These are phyloP conservation scores for Cordyceps militaris DNA, from an alignment of 2,329 filamentous ascomycete genomes.

Conservation along the genomic window DNA sequence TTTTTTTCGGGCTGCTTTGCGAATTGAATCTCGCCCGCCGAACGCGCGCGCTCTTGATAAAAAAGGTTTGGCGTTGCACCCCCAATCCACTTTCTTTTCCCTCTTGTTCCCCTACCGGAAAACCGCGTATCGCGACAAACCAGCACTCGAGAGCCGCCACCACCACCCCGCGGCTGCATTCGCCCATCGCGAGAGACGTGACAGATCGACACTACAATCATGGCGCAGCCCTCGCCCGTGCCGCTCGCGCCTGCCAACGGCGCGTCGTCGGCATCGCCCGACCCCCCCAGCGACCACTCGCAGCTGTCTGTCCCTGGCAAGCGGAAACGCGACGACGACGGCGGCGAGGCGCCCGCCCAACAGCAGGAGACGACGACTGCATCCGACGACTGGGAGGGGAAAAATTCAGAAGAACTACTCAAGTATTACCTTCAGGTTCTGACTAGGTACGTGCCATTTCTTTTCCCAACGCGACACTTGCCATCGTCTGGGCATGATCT, in stretches of 20 bases:
- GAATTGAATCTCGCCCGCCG: slow-evolving; percentile 10
- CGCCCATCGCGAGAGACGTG: slow-evolving; percentile 16
- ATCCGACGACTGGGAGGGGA: slow-evolving; percentile 20
- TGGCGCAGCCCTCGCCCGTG: slow-evolving; percentile 33
- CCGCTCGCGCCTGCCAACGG: slow-evolving; percentile 32
- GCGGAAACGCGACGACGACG: slow-evolving; percentile 51
- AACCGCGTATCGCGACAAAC: slow-evolving; percentile 34
- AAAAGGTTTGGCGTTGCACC: slow-evolving; percentile 35
- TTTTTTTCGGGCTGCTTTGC: slow-evolving; percentile 4
- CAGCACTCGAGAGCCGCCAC: background rate
- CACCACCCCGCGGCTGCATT: background rate
- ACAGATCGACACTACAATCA: slow-evolving; percentile 20
- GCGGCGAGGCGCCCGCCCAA: slow-evolving; percentile 28
- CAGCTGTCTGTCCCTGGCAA: slow-evolving; percentile 38
- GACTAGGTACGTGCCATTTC: slow-evolving; percentile 27
- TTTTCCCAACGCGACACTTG: slow-evolving; percentile 4
- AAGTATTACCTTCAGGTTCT: slow-evolving; percentile 32
- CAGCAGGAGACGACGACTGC: slow-evolving; percentile 17
- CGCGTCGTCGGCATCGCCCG: slow-evolving; percentile 26
- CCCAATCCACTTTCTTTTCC: slow-evolving; percentile 16
- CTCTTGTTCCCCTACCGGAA: slow-evolving; percentile 19
- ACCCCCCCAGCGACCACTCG: slow-evolving; percentile 21
- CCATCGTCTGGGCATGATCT: background rate
- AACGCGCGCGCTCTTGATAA: slow-evolving; percentile 26
- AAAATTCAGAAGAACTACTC: slow-evolving; percentile 30